Conservation (phyloP, 1,284 basidiomycete genomes). For the Porphyrellus sp. region DNA sequence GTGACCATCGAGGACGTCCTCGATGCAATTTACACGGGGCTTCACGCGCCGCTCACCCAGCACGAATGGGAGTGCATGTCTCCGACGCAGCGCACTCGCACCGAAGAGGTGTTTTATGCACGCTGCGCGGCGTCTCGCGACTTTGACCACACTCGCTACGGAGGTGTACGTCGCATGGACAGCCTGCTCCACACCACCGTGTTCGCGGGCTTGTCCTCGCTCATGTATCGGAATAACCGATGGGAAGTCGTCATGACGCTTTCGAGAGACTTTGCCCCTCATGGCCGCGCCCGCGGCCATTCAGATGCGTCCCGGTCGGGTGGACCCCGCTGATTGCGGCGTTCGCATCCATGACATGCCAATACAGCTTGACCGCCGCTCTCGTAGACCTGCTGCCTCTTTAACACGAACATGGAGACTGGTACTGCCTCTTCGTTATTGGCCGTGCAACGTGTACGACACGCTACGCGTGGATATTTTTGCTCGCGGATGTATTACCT, state of each 20-base stretch:
- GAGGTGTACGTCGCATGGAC: conserved; percentile 47
- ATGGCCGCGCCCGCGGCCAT: conserved; percentile 1
- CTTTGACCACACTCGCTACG: conserved; percentile 33
- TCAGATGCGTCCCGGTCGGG: background rate
- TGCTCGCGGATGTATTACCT: conserved; percentile 12
- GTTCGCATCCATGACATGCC: background rate
- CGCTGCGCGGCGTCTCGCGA: conserved; percentile 39
- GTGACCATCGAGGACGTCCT: conserved; percentile 51
- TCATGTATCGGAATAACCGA: conserved; percentile 34
- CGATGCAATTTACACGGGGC: conserved; percentile 39
- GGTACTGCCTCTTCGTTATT: conserved; percentile 14
- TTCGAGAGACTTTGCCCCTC: conserved; percentile 26
- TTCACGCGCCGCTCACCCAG: conserved; percentile 38
- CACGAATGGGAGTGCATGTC: conserved; percentile 43
- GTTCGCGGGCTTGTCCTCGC: conserved; percentile 49
- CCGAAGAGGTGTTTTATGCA: conserved; percentile 40
- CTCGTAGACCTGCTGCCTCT: background rate
- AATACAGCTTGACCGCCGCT: conserved; percentile 6
- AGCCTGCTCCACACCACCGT: conserved; percentile 44
- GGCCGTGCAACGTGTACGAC: background rate
- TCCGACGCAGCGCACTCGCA: conserved; percentile 40
- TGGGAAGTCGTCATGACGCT: conserved; percentile 46
- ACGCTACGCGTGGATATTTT: background rate
- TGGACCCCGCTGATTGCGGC: background rate
- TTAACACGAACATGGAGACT: conserved; percentile 2